Evolutionary conservation across 2,329 filamentous ascomycete genomes (phyloP).

Genomic region (Colletotrichum shisoi): DNA sequence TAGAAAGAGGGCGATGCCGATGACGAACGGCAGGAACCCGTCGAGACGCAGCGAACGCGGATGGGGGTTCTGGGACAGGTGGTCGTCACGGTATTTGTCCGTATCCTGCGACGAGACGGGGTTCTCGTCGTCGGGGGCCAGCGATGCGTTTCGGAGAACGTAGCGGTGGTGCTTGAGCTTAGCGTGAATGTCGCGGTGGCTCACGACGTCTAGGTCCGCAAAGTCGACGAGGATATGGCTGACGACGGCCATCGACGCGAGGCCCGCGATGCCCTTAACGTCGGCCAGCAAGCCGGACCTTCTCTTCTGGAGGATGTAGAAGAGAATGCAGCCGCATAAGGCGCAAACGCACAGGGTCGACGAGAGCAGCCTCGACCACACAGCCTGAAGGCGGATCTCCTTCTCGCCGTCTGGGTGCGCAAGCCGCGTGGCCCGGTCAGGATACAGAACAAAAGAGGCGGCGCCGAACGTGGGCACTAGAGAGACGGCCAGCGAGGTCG

Average conservation of each 20-base stretch:
- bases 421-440: conserved; percentile 57
- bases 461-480: conserved; percentile 74
- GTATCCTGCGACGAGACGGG: conserved; percentile 52
- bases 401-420: conserved; percentile 57
- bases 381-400: conserved; percentile 61
- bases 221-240: conserved; percentile 79
- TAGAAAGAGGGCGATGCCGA: conserved; percentile 64
- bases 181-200: conserved; percentile 71
- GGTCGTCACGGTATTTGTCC: conserved; percentile 58
- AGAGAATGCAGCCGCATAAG: conserved; percentile 63
- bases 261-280: conserved; percentile 75
- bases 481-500: conserved; percentile 71
- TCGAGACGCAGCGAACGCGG: conserved; percentile 71
- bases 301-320: conserved; percentile 68
- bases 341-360: conserved; percentile 65
- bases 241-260: conserved; percentile 78
- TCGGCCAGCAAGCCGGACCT: conserved; percentile 72
- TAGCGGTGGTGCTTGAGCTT: conserved; percentile 73
- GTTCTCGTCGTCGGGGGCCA: conserved; percentile 69
- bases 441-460: conserved; percentile 66
- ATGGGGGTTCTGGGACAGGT: conserved; percentile 68
- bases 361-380: conserved; percentile 70
- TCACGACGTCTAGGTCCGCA: conserved; percentile 73
- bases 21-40: conserved; percentile 68
- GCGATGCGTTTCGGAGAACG: conserved; percentile 72